Conservation (phyloP, 1,284 basidiomycete species). For the Malassezia psittaci region DNA sequence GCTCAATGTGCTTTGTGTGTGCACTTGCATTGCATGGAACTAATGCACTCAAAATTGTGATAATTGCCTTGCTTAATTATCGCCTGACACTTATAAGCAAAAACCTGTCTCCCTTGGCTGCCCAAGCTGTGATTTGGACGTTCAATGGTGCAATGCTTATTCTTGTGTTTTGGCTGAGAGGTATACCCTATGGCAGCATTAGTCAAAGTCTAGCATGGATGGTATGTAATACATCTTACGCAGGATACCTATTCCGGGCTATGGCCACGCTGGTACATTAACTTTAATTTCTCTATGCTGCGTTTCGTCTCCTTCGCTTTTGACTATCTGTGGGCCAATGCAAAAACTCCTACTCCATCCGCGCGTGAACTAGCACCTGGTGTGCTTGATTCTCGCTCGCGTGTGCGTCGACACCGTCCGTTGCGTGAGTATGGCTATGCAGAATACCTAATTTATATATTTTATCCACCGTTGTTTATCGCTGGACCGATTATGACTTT, state of each 20-base stretch:
- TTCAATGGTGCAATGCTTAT: constrained; percentile 63
- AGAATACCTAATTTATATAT: constrained; percentile 63
- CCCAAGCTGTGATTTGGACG: constrained; percentile 52
- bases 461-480: constrained; percentile 89
- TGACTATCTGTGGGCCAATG: constrained; percentile 71
- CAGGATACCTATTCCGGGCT: constrained; percentile 57
- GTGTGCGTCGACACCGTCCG: constrained; percentile 19
- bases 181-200: constrained; percentile 61
- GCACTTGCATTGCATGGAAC: constrained; percentile 72
- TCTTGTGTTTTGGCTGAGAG: constrained; percentile 57
- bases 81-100: constrained; percentile 49
- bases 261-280: constrained; percentile 83
- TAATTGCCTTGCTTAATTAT: constrained; percentile 66
- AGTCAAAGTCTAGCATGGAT: constrained; percentile 56
- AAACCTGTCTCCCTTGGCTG: not conserved
- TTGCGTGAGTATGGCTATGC: constrained; percentile 54
- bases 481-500: constrained; percentile 93
- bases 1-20: constrained; percentile 58
- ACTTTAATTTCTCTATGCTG: constrained; percentile 94
- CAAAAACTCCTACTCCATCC: not conserved
- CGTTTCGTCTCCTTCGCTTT: constrained; percentile 82
- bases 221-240: constrained; percentile 30
- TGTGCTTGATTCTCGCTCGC: constrained; percentile 12
- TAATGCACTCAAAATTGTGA: constrained; percentile 68
- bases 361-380: not conserved